Conservation (phyloP, 176 grass and related monocot genomes). For the Eragrostis nindensis region DNA sequence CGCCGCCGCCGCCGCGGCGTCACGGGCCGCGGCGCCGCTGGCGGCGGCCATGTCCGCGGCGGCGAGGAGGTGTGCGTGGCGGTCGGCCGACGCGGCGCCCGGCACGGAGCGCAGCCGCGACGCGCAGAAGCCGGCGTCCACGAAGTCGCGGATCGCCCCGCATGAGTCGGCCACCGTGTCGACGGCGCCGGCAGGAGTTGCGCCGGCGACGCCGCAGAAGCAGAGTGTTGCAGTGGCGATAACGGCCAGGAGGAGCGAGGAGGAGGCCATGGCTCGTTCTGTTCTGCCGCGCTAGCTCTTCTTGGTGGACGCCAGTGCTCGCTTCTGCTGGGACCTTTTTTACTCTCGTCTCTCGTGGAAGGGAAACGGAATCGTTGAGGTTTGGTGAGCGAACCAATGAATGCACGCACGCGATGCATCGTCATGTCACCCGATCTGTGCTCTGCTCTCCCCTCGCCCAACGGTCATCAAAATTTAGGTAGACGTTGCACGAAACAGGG, state of each 20-base stretch:
- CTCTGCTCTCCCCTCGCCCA: not conserved
- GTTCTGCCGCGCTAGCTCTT: too few relatives aligned
- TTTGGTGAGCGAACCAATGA: not conserved
- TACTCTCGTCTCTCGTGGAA: too few relatives aligned
- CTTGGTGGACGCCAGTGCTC: too few relatives aligned
- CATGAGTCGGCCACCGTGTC: slow-evolving; percentile 38
- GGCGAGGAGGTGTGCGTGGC: slow-evolving; percentile 50
- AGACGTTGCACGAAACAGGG: too few relatives aligned
- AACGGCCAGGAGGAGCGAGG: not conserved
- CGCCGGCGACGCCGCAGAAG: not conserved
- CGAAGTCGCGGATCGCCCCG: slow-evolving; percentile 54
- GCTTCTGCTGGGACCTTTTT: too few relatives aligned
- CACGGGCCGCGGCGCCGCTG: slow-evolving; percentile 5
- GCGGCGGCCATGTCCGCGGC: slow-evolving; percentile 40
- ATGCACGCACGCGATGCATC: not conserved
- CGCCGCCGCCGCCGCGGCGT: slow-evolving; percentile 14
- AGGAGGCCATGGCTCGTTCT: not conserved
- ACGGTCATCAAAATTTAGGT: not conserved
- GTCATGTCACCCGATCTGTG: too few relatives aligned
- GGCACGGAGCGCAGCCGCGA: slow-evolving; percentile 31
- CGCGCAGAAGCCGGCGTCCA: slow-evolving; percentile 35
- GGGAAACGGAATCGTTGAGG: too few relatives aligned
- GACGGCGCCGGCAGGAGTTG: not conserved
- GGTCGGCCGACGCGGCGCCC: not conserved
- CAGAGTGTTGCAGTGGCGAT: not conserved